A percentile compares a stretch with the other conserved stretches of the same genome.
Evolutionary conservation across 208 protist species (phyloP).

Genomic region (Leishmania mexicana): DNA sequence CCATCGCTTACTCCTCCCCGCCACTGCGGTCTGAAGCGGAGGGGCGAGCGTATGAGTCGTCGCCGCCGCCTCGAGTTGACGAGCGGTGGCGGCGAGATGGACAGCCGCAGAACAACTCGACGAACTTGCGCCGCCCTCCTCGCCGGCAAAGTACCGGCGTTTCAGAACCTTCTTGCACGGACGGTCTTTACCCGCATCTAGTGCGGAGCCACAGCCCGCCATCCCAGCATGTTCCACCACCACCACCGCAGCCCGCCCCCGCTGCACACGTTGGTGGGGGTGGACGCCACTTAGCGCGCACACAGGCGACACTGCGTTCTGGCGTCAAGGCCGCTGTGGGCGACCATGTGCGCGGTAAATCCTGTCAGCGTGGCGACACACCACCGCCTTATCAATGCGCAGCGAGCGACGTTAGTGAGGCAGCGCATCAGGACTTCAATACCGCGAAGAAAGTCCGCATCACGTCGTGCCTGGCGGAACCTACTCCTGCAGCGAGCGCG

Average conservation of each 20-base stretch:
- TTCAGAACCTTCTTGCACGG: not conserved
- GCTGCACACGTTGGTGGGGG: not conserved
- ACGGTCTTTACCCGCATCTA: conserved; percentile 9
- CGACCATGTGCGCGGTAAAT: not conserved
- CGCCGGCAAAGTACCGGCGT: not conserved
- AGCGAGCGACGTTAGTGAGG: not conserved
- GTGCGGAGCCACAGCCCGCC: conserved; percentile 17
- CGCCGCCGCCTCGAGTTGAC: not conserved
- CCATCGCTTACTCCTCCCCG: not conserved
- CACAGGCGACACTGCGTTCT: not conserved
- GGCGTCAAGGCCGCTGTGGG: not conserved
- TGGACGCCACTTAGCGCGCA: not conserved
- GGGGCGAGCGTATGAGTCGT: not conserved
- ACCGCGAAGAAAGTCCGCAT: not conserved
- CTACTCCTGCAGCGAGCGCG: not conserved
- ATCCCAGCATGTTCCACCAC: not conserved
- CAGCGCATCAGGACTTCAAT: not conserved
- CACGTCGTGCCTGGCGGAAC: not conserved
- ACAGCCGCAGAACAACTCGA: not conserved
- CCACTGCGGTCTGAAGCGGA: not conserved
- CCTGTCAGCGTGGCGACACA: not conserved
- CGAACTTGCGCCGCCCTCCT: not conserved
- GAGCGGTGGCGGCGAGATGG: not conserved
- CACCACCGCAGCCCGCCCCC: not conserved
- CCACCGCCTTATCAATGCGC: not conserved